Evolutionary conservation across 2,329 filamentous ascomycete genomes (phyloP), one percentile per base, ranked within the genome.

Genomic region (Aspergillus vadensis): DNA sequence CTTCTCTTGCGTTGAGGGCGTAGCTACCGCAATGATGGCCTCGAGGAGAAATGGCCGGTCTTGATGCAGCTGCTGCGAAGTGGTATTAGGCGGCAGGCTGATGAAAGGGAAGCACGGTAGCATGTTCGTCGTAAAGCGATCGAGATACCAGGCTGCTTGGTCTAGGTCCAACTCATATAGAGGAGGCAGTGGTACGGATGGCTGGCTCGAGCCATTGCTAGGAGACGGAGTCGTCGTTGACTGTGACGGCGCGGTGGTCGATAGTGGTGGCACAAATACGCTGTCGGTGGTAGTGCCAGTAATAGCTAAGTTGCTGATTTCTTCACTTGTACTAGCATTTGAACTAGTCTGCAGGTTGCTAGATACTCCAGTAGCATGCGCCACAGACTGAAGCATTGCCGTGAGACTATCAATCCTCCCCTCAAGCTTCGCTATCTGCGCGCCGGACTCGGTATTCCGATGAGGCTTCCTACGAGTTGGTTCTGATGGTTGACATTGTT

Each of bases 401-500:
- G 25, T 50, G 25, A 50, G 47, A 9, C 15, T 50, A 50, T 50
- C 25, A n/a, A 50, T 50, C 15, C 47, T 32, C 25, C 25, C 25
- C 25, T 50, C 47, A n/a, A 50, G 47, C 47, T 50, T 50, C 9
- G 47, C 47, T 3, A 50, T 50, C 3, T 56, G 47, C 17, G 44
- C 32, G 17, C 30, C 14, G 1, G 30, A 39, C 25, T 55, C 39
- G 15, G 23, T 1, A 9, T 44, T 36, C 25, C 23, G 38, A 44
- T 6, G 36, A 7, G 38, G 12, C 23, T 38, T 49, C 23, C 36
- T 50, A 32, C 38, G 25, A 41, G 14, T 32, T 19, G 41, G 27
- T 10, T 58, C 36, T 54, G 52, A 55, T 9, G 39, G 52, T 1
- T 47, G 52, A 4, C 52, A 55, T 23, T 55, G 39, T 21, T 55